These are phyloP conservation scores for Aureobasidium vineae DNA, from an alignment of 2,329 filamentous ascomycete genomes.

Conservation along the genomic window DNA sequence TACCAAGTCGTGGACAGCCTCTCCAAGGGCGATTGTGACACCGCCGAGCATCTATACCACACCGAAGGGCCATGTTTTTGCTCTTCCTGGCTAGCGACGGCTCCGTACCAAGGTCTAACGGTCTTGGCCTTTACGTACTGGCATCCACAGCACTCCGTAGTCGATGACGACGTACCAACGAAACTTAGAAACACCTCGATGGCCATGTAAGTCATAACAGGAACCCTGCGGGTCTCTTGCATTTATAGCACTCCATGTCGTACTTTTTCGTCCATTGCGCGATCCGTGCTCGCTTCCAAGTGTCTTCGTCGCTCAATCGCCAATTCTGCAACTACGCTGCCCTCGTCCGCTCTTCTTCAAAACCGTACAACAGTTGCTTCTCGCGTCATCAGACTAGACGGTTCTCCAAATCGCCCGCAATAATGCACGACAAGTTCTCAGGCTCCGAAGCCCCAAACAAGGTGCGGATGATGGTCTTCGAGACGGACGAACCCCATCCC, in stretches of 20 bases:
- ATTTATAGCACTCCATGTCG: neutral
- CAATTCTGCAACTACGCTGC: neutral
- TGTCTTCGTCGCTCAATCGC: neutral
- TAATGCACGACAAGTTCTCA: constrained; percentile 22
- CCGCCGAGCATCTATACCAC: constrained; percentile 22
- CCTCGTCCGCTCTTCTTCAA: neutral
- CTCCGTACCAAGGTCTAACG: constrained; percentile 19
- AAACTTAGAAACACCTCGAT: constrained; percentile 10
- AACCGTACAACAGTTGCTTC: neutral
- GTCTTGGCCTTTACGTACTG: constrained; percentile 24
- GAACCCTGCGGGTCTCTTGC: neutral
- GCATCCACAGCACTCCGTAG: neutral
- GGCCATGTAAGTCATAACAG: constrained; percentile 1
- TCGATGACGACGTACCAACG: neutral
- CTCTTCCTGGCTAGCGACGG: constrained; percentile 8
- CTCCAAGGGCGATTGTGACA: neutral
- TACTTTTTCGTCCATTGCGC: neutral
- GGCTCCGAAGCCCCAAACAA: constrained; percentile 14
- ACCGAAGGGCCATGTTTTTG: neutral
- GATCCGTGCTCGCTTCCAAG: neutral
- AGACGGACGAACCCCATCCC: constrained; percentile 57
- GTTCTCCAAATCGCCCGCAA: neutral
- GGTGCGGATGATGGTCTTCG: constrained; percentile 52
- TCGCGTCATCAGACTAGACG: neutral
- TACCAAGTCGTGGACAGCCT: neutral